phyloP scores from a whole-genome alignment of 257 asterid genomes.

The Solanum phureja region DNA sequence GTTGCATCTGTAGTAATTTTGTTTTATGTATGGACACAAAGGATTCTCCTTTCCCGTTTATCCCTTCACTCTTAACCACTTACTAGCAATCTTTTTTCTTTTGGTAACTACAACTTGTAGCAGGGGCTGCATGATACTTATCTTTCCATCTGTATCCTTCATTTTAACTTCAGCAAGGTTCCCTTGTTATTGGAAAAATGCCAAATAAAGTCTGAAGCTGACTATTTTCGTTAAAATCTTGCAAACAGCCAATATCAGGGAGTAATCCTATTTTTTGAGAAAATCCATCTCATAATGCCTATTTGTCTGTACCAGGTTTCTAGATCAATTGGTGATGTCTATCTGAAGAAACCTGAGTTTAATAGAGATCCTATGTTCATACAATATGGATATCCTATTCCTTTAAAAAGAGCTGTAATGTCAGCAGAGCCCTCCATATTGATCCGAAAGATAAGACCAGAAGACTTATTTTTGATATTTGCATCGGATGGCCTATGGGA shows the following conservation, averaged over 20 bases:
- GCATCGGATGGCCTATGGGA: slow-evolving; percentile 47
- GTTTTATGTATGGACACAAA: not conserved
- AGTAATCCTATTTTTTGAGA: not conserved
- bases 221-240: not conserved
- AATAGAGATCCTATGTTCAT: slow-evolving; percentile 25
- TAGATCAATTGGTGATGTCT: slow-evolving; percentile 29
- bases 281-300: not conserved
- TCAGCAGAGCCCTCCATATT: slow-evolving; percentile 28
- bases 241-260: not conserved
- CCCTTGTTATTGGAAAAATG: not conserved
- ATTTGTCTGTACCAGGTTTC: slow-evolving; percentile 15
- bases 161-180: not conserved
- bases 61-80: not conserved
- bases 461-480: slow-evolving; percentile 30
- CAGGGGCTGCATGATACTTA: not conserved
- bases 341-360: slow-evolving; percentile 31
- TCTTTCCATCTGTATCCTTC: not conserved
- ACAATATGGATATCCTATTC: slow-evolving; percentile 23
- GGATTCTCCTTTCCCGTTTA: not conserved
- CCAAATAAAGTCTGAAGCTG: not conserved
- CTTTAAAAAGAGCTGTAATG: slow-evolving; percentile 24
- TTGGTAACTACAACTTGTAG: not conserved
- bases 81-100: not conserved
- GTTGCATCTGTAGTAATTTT: not conserved
- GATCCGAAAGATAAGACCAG: slow-evolving; percentile 16